Evolutionary conservation across 2,329 filamentous ascomycete genomes (phyloP).

Genomic region (Cyphellophora attinorum): DNA sequence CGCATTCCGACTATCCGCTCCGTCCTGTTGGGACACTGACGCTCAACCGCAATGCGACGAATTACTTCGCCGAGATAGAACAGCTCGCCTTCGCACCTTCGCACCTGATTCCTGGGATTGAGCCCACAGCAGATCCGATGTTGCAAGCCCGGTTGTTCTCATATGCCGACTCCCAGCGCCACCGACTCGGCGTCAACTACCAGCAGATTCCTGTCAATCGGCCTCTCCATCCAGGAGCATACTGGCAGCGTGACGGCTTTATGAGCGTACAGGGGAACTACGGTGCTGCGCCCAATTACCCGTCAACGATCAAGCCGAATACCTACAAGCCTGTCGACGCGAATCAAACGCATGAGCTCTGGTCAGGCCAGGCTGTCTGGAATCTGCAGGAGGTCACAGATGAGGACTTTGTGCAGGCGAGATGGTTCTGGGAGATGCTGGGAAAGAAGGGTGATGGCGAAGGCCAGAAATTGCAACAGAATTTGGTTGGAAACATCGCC

Average conservation of each 20-base stretch:
- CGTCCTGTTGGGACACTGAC: slow-evolving; percentile 43
- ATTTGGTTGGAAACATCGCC: slow-evolving; percentile 48
- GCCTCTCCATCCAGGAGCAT: no score
- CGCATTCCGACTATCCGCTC: slow-evolving; percentile 52
- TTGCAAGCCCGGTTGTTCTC: slow-evolving; percentile 53
- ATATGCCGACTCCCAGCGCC: slow-evolving; percentile 44
- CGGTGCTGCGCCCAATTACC: slow-evolving; percentile 49
- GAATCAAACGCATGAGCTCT: background rate
- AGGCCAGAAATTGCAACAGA: slow-evolving; percentile 50
- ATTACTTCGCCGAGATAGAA: slow-evolving; percentile 60
- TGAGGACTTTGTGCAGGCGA: slow-evolving; percentile 35
- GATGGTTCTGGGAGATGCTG: slow-evolving; percentile 33
- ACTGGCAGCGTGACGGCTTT: slow-evolving; percentile 27
- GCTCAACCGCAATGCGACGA: slow-evolving; percentile 43
- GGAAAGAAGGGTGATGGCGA: slow-evolving; percentile 41
- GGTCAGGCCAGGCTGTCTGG: background rate
- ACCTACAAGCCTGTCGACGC: no score
- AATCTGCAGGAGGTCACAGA: slow-evolving; percentile 24
- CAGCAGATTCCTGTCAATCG: slow-evolving; percentile 29
- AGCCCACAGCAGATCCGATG: slow-evolving; percentile 53
- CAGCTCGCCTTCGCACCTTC: slow-evolving; percentile 58
- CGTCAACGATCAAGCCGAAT: slow-evolving; percentile 18
- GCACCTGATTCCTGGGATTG: slow-evolving; percentile 55
- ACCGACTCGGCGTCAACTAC: slow-evolving; percentile 32
- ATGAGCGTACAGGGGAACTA: slow-evolving; percentile 40